Evolutionary conservation across 768 basidiomycete species (phyloP).

Genomic region (Polyporus arcularius): DNA sequence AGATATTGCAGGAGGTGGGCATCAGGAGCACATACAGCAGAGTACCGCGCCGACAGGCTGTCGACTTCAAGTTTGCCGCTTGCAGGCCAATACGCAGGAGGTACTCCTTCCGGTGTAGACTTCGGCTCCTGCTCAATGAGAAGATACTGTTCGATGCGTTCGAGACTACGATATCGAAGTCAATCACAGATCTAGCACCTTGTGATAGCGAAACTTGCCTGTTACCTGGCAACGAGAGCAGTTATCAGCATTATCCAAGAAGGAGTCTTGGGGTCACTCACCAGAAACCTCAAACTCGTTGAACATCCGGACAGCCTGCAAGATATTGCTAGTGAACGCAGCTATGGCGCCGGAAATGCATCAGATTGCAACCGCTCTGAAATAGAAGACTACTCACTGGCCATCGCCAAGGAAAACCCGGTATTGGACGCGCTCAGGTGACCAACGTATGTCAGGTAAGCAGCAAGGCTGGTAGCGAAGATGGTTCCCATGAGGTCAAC

Average conservation of each 20-base stretch:
- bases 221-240: constrained; percentile 20
- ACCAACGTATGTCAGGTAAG: constrained; percentile 50
- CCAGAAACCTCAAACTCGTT: constrained; percentile 51
- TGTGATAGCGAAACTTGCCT: constrained; percentile 22
- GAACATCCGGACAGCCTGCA: constrained; percentile 47
- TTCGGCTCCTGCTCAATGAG: constrained; percentile 56
- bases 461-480: constrained; percentile 50
- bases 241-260: constrained; percentile 46
- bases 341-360: constrained; percentile 8
- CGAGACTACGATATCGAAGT: constrained; percentile 35
- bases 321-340: constrained; percentile 56
- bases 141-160: constrained; percentile 56
- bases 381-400: constrained; percentile 11
- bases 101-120: constrained; percentile 40
- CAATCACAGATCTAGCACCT: not conserved
- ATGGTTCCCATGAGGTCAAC: constrained; percentile 57
- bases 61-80: constrained; percentile 54
- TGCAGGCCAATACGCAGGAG: constrained; percentile 67
- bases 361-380: not conserved
- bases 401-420: constrained; percentile 44
- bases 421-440: constrained; percentile 43
- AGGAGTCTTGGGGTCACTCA: constrained; percentile 15
- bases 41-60: constrained; percentile 52
- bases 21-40: constrained; percentile 25
- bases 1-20: no score